Evolutionary conservation across 78 protist species (phyloP), one percentile per base, ranked within the genome.

Genomic region (Dictyostelium intermedium): DNA sequence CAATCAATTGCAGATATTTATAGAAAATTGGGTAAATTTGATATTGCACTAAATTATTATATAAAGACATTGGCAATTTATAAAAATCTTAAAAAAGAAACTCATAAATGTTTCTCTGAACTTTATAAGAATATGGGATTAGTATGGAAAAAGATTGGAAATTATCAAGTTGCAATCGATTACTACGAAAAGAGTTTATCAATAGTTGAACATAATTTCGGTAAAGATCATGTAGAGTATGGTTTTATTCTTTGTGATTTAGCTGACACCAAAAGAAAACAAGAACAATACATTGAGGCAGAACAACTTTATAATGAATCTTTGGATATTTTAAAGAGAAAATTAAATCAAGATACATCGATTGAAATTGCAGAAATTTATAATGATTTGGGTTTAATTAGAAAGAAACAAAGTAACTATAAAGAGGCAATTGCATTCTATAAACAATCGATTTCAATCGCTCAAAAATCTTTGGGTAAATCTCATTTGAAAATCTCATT

Each of bases 301-400:
- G 60, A 80, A 20, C 1, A 16, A 2, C 34, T 69, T 5, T 89
- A 89, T 37, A 8, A 69, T 34, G 27, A 89, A 50, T 69, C 94
- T 32, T 50, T 89, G 6, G 20, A 43, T 8, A 89, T 89, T 13
- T 50, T 89, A 16, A 80, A 25, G 2, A 13, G 41, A 14, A 89
- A 89, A 45, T 35, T 89, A 11, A 84, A 84, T 11, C 35, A 45
- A 69, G 84, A 63, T 1, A 74, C 82, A 3, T 41, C 56, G 8
- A 80, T 89, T 35, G 94, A 89, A 47, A 47, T 89, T 0, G 94
- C 94, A 30, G 94, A 89, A 23, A 69, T 89, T 5, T 89, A 80
- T 34, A 89, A 89, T 47, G 84, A 89, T 80, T 41, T 89, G 0
- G 94, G 94, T 45, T 35, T 89, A 23, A 89, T 89, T 66, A n/a